Conservation (phyloP, 2,329 filamentous ascomycete genomes). For the Calonectria pauciramosa region DNA sequence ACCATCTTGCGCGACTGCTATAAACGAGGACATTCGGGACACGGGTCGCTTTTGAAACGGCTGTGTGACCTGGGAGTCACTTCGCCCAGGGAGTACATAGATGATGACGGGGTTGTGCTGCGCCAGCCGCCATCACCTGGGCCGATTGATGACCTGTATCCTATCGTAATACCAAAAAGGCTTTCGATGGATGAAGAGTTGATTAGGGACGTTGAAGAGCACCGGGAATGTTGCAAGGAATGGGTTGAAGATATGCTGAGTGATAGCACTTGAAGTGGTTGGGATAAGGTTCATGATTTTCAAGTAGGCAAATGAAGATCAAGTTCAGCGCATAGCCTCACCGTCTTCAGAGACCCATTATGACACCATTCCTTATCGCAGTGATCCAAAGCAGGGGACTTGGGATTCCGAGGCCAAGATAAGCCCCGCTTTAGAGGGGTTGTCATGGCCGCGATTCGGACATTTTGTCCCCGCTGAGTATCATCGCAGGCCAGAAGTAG, state of each 20-base stretch:
- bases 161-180: neutral
- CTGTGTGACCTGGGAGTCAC: neutral
- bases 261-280: neutral
- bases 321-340: neutral
- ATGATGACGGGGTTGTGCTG: neutral
- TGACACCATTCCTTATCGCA: neutral
- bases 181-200: neutral
- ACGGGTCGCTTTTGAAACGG: neutral
- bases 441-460: neutral
- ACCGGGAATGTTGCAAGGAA: neutral
- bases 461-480: neutral
- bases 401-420: neutral
- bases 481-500: constrained; percentile 10
- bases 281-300: too few relatives aligned
- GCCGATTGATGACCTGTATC: neutral
- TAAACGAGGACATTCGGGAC: neutral
- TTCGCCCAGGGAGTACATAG: neutral
- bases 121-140: neutral
- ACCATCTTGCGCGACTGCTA: too few relatives aligned
- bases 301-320: neutral
- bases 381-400: neutral
- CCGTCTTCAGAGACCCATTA: neutral
- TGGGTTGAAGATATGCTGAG: neutral
- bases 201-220: neutral
- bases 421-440: constrained; percentile 8